A percentile compares a stretch with the other conserved stretches of the same genome.
Evolutionary conservation across 768 basidiomycete genomes (phyloP).

Genomic region (Termitomyces titanicus): DNA sequence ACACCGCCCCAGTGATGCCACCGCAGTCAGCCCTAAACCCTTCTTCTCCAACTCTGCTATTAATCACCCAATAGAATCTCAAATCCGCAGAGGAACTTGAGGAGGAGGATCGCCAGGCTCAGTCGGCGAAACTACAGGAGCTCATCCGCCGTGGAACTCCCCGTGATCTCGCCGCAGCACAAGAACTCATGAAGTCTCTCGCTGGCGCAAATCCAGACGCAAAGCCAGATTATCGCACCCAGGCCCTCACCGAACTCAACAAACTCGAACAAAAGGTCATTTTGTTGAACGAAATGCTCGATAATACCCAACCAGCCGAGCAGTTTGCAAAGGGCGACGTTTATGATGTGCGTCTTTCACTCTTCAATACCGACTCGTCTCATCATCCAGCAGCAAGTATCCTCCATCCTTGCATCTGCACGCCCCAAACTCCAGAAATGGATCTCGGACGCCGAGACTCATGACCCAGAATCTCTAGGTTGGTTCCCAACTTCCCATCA

Average conservation of each 20-base stretch:
- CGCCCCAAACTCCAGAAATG: conserved; percentile 96
- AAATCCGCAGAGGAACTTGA: conserved; percentile 97
- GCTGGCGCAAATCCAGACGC: conserved; percentile 95
- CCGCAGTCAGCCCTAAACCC: conserved; percentile 35
- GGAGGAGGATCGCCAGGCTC: conserved; percentile 90
- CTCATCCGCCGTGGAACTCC: conserved; percentile 95
- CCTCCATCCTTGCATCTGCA: conserved; percentile 72
- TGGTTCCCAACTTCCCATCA: conserved; percentile 20
- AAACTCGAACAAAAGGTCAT: conserved; percentile 95
- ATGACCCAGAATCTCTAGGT: conserved; percentile 91
- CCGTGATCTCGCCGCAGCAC: conserved; percentile 89
- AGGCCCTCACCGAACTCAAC: conserved; percentile 86
- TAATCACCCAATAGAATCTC: conserved; percentile 52
- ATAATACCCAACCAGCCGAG: conserved; percentile 73
- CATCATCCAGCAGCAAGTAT: conserved; percentile 69
- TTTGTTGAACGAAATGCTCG: conserved; percentile 94
- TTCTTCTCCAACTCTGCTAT: neutral
- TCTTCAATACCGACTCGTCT: neutral
- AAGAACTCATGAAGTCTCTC: conserved; percentile 95
- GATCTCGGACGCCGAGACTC: conserved; percentile 90
- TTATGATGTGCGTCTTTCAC: conserved; percentile 68
- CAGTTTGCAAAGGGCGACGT: conserved; percentile 85
- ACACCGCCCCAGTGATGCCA: conserved; percentile 33
- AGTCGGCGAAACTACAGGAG: conserved; percentile 98
- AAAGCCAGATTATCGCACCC: conserved; percentile 90